A percentile compares a stretch with the other conserved stretches of the same genome.
Evolutionary conservation across 306 rosid species (phyloP).

Genomic region (Urtica urens): DNA sequence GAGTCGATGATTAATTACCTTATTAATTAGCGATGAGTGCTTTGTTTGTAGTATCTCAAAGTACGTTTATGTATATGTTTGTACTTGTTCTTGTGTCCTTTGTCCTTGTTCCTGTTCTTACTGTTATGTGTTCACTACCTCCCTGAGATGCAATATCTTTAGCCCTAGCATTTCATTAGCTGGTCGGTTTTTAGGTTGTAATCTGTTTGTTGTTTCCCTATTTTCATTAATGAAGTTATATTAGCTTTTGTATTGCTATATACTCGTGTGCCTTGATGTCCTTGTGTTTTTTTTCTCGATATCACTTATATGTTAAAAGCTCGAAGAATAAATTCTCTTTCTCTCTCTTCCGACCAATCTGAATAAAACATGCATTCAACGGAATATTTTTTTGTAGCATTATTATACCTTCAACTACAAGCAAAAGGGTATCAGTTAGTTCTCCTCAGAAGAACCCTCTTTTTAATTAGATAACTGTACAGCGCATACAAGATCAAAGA

Average conservation of each 20-base stretch:
- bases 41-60: conserved; percentile 27
- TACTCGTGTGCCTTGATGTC: not conserved
- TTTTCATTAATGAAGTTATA: conserved; percentile 64
- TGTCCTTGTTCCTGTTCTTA: not conserved
- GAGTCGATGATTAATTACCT: no score
- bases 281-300: not conserved
- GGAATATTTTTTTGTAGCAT: conserved; percentile 1
- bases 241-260: conserved; percentile 28
- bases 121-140: conserved; percentile 23
- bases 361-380: conserved; percentile 6
- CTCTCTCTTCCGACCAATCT: not conserved
- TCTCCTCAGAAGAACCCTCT: not conserved
- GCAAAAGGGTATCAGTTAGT: not conserved
- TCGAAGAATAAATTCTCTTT: conserved; percentile 1
- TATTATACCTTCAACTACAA: conserved; percentile 1
- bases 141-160: no score
- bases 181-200: conserved; percentile 27
- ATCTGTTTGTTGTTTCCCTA: conserved; percentile 26
- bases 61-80: conserved; percentile 13
- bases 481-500: no score
- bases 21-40: no score
- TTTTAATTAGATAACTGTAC: conserved; percentile 6
- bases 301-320: not conserved
- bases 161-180: conserved; percentile 52
- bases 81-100: not conserved